Conservation (phyloP, 1,284 basidiomycete genomes). For the Uromyces viciae-fabae region DNA sequence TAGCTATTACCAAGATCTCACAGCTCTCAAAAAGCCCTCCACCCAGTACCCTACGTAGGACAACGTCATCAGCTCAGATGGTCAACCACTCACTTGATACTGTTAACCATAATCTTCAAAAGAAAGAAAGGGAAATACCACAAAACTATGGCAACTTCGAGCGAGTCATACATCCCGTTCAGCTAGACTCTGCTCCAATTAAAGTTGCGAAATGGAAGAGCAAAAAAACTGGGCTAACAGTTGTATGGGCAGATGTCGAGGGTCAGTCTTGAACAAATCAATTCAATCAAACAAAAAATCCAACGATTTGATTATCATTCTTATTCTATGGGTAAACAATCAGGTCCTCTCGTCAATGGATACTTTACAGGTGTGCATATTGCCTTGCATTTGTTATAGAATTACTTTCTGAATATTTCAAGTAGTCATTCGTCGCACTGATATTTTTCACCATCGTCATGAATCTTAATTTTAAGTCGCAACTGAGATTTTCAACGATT, state of each 20-base stretch:
- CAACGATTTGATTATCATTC: not conserved
- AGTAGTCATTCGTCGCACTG: slow-evolving; percentile 21
- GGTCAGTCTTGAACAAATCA: slow-evolving; percentile 48
- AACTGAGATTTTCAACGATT: slow-evolving; percentile 76
- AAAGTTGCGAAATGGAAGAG: slow-evolving; percentile 79
- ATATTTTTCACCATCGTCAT: slow-evolving; percentile 22
- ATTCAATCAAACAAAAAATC: not conserved
- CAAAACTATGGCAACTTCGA: slow-evolving; percentile 67
- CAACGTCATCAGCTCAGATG: not conserved
- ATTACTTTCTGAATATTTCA: not conserved
- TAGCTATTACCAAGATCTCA: too few species aligned
- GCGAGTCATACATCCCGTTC: slow-evolving; percentile 66
- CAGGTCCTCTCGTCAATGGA: slow-evolving; percentile 83
- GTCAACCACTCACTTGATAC: not conserved
- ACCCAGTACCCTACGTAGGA: not conserved
- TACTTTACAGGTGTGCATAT: slow-evolving; percentile 72
- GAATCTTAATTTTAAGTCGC: slow-evolving; percentile 33
- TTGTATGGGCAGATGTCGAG: slow-evolving; percentile 58
- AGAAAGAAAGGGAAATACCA: slow-evolving; percentile 2
- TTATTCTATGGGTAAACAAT: not conserved
- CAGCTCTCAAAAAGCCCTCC: too few species aligned
- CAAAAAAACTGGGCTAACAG: slow-evolving; percentile 68
- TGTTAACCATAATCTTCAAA: not conserved
- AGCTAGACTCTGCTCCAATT: slow-evolving; percentile 69
- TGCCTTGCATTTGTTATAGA: not conserved